Evolutionary conservation across 306 rosid genomes (phyloP).

Genomic region (Glycine tomentella): DNA sequence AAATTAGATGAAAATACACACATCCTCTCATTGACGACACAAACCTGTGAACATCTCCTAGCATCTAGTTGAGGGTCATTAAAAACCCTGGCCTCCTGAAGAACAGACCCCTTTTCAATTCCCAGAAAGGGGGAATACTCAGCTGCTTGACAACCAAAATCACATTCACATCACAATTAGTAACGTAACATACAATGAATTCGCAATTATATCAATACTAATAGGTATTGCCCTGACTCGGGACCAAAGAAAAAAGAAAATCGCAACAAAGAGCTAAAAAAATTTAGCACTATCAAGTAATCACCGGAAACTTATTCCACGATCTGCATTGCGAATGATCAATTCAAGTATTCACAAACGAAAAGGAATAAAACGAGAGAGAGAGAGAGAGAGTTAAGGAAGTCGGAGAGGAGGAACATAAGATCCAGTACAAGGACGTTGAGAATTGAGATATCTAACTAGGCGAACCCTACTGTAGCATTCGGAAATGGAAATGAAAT

Average conservation of each 20-base stretch:
- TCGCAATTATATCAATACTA: not conserved
- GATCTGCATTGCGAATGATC: slow-evolving; percentile 54
- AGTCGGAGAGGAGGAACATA: slow-evolving; percentile 27
- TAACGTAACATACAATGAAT: slow-evolving; percentile 11
- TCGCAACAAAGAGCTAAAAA: slow-evolving; percentile 26
- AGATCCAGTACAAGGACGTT: slow-evolving; percentile 29
- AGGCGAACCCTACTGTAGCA: slow-evolving; percentile 22
- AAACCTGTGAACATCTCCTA: slow-evolving; percentile 98
- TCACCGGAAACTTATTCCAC: slow-evolving; percentile 39
- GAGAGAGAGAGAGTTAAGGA: slow-evolving; percentile 49
- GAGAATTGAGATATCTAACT: slow-evolving; percentile 18
- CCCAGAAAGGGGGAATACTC: slow-evolving; percentile 96
- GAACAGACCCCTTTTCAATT: slow-evolving; percentile 96
- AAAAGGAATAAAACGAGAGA: slow-evolving; percentile 48
- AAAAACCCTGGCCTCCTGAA: slow-evolving; percentile 98
- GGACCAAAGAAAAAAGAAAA: not conserved
- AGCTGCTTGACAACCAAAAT: slow-evolving; percentile 55
- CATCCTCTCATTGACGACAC: slow-evolving; percentile 34
- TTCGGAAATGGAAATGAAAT: slow-evolving; percentile 33
- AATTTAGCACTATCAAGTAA: slow-evolving; percentile 53
- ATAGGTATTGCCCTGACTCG: not conserved
- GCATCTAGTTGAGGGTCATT: slow-evolving; percentile 97
- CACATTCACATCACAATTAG: slow-evolving; percentile 42
- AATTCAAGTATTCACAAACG: slow-evolving; percentile 9
- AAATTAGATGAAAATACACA: slow-evolving; percentile 35